These are phyloP conservation scores for Sordaria brevicollis DNA, from an alignment of 495 filamentous ascomycete species.

Conservation along the genomic window DNA sequence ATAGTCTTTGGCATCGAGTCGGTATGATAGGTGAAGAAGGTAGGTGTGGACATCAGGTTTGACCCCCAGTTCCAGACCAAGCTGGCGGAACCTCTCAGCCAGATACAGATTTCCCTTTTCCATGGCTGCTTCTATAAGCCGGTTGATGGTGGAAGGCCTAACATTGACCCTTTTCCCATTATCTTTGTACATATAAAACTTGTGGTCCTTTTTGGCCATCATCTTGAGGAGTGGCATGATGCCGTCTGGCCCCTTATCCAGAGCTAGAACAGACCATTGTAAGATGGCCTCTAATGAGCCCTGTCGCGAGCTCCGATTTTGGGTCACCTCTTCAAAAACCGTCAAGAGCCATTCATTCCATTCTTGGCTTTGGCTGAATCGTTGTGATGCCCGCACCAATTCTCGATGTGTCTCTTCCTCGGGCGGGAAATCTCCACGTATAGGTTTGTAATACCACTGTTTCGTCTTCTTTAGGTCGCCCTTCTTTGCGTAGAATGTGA, in stretches of 20 bases:
- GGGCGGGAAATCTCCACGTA: conserved; percentile 30
- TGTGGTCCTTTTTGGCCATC: conserved; percentile 33
- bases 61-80: conserved; percentile 53
- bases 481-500: conserved; percentile 38
- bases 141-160: conserved; percentile 58
- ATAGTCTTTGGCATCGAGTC: conserved; percentile 57
- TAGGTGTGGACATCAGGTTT: conserved; percentile 53
- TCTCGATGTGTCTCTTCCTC: conserved; percentile 36
- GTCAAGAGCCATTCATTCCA: conserved; percentile 43
- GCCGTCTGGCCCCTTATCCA: conserved; percentile 58
- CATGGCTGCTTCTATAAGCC: conserved; percentile 63
- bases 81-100: conserved; percentile 57
- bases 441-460: conserved; percentile 54
- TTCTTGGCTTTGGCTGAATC: conserved; percentile 42
- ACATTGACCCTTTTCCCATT: conserved; percentile 24
- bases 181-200: conserved; percentile 11
- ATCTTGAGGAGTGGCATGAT: conserved; percentile 57
- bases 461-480: conserved; percentile 45
- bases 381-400: conserved; percentile 38
- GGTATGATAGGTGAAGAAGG: conserved; percentile 65
- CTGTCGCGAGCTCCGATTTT: conserved; percentile 32
- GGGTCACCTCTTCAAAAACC: conserved; percentile 49
- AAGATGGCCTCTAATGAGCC: conserved; percentile 59
- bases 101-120: conserved; percentile 56
- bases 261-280: conserved; percentile 60